A percentile compares a stretch with the other conserved stretches of the same genome.
Conservation (phyloP, 495 filamentous ascomycete species). For the Aspergillus heteromorphus region DNA sequence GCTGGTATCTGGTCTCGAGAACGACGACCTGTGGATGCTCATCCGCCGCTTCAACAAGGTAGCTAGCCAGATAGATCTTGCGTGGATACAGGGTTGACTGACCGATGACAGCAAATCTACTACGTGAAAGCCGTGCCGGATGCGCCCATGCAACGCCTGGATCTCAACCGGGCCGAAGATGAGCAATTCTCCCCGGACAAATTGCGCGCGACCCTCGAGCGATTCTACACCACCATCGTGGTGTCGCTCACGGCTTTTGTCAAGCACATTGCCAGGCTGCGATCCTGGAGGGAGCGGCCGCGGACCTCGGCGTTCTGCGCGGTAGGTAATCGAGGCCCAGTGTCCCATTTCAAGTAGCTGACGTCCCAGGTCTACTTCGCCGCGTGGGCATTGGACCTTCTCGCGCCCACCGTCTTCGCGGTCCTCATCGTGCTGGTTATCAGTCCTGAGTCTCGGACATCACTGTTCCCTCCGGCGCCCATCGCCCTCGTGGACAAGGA, state of each 20-base stretch:
- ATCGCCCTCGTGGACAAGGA: constrained; percentile 57
- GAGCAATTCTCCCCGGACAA: constrained; percentile 88
- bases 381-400: constrained; percentile 72
- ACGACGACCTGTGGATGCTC: constrained; percentile 75
- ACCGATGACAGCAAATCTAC: constrained; percentile 66
- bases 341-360: background rate
- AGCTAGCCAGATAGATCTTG: constrained; percentile 5
- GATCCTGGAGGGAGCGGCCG: constrained; percentile 72
- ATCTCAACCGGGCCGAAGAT: constrained; percentile 74
- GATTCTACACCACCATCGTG: constrained; percentile 77
- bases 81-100: background rate
- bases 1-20: constrained; percentile 58
- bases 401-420: constrained; percentile 55
- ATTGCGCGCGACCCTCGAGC: constrained; percentile 68
- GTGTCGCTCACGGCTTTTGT: constrained; percentile 57
- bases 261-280: constrained; percentile 70
- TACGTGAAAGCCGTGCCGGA: constrained; percentile 67
- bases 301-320: constrained; percentile 64
- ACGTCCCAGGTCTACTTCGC: constrained; percentile 56
- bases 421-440: constrained; percentile 61
- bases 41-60: constrained; percentile 77
- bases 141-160: constrained; percentile 56
- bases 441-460: constrained; percentile 55
- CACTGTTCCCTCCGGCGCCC: constrained; percentile 72
- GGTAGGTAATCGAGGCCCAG: constrained; percentile 30